Evolutionary conservation across 306 rosid species (phyloP).

Genomic region (Arachis hypogaea): DNA sequence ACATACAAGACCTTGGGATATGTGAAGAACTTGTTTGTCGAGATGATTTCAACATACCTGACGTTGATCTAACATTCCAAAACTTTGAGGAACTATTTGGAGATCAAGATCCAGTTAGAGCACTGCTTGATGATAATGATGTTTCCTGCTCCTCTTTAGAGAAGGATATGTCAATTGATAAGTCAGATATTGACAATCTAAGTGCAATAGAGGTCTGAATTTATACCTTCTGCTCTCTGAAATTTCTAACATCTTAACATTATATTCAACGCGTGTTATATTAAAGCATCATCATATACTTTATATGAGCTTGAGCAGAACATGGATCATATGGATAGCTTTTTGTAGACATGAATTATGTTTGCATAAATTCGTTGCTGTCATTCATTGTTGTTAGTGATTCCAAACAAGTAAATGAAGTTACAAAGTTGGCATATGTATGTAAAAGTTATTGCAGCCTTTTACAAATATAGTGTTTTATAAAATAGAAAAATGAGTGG

Average conservation of each 20-base stretch:
- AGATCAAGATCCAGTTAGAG: conserved; percentile 66
- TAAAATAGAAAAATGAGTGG: conserved; percentile 1
- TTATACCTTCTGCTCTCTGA: conserved; percentile 3
- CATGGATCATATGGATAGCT: not conserved
- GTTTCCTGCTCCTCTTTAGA: conserved; percentile 54
- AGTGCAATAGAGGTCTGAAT: conserved; percentile 60
- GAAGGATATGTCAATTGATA: conserved; percentile 58
- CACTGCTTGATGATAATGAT: conserved; percentile 53
- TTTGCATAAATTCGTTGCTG: not conserved
- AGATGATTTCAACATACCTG: conserved; percentile 87
- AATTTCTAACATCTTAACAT: no score
- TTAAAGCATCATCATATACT: conserved; percentile 11
- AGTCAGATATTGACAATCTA: conserved; percentile 51
- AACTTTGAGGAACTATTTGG: conserved; percentile 79
- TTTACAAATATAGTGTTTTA: conserved; percentile 3
- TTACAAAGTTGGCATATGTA: conserved; percentile 1
- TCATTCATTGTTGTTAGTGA: conserved; percentile 4
- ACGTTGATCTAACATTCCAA: conserved; percentile 79
- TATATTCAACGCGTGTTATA: no score
- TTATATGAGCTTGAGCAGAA: conserved; percentile 21
- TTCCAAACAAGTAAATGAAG: conserved; percentile 9
- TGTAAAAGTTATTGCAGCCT: conserved; percentile 4
- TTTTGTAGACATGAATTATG: conserved; percentile 10
- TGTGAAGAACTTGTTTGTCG: conserved; percentile 71
- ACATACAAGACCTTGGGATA: conserved; percentile 90